Evolutionary conservation across 176 grass and related monocot species (phyloP).

Genomic region (Carex scoparia): DNA sequence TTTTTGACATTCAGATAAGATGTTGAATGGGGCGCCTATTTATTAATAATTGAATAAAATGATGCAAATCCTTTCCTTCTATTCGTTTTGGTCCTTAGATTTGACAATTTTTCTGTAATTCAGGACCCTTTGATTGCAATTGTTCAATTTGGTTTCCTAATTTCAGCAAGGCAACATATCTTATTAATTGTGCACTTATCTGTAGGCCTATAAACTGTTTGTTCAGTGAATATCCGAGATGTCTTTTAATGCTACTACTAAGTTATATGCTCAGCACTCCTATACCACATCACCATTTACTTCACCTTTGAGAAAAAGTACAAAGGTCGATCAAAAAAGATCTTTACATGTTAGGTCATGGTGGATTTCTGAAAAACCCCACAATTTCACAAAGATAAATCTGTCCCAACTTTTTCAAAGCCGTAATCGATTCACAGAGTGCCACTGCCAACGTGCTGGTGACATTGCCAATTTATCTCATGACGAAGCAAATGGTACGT

Average conservation of each 20-base stretch:
- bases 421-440: conserved; percentile 2
- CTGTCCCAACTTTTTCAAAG: neutral
- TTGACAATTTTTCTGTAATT: neutral
- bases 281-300: conserved; percentile 20
- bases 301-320: neutral
- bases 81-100: neutral
- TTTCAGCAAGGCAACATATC: neutral
- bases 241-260: conserved; percentile 30
- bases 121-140: neutral
- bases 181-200: neutral
- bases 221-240: conserved; percentile 32
- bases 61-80: no score
- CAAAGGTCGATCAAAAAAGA: conserved; percentile 25
- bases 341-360: conserved; percentile 5
- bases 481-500: conserved; percentile 33
- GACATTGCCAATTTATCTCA: conserved; percentile 32
- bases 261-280: conserved; percentile 21
- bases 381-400: conserved; percentile 22
- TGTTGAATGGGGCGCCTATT: neutral
- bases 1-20: neutral
- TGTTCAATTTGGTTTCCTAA: neutral
- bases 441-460: conserved; percentile 45
- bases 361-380: conserved; percentile 5
- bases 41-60: neutral
- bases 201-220: conserved; percentile 10